Base-by-base conservation (phyloP, 345 rosid species). In the Populus ilicifolia region DNA sequence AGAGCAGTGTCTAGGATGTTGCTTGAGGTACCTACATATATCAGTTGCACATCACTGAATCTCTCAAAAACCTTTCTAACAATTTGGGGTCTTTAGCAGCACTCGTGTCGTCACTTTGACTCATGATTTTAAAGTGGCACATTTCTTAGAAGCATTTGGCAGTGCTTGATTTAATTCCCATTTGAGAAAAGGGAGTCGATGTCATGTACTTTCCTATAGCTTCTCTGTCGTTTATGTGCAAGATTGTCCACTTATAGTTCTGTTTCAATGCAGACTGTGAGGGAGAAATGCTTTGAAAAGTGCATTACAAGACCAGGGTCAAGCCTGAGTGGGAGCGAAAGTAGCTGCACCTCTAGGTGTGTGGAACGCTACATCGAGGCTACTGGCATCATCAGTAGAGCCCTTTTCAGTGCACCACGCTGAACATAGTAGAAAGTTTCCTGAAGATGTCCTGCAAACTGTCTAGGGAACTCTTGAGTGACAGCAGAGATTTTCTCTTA, bases 341-440 rank as follows among this genome's bases (percentile, higher is more conserved):
- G 97, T 74, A 96, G 97, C 84, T 96, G 99, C 84, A 71, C 94
- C 77, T 94, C 97, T 2, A 88, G 98, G 89, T 96, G 99, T 52
- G 94, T 96, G 79, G 99, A 96, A 77, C 98, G 98, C 59, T 96
- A 94, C 84, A 87, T 94, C 11, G 99, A 96, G 80, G 99, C 99
- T 68, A 91, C 97, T 11, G 95, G 92, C 18, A 91, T 96, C 21
- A 73, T 94, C 39, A 84, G 93, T 80, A 85, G 81, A 76, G 90
- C 98, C 56, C 89, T 96, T 67, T 90, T 96, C 70, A 84, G 48
- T 35, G 43, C 82, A 2, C 83, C 78, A 0, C 97, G 86, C 70
- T 95, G 86, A 73, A 27, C 41, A 41, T 67, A 7, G 29, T 33
- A 5, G 64, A 9, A 4, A 8, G 36, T 18, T 81, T 78, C 78